Conservation (phyloP, 345 rosid species). For the Psidium friedrichsthalianum region DNA sequence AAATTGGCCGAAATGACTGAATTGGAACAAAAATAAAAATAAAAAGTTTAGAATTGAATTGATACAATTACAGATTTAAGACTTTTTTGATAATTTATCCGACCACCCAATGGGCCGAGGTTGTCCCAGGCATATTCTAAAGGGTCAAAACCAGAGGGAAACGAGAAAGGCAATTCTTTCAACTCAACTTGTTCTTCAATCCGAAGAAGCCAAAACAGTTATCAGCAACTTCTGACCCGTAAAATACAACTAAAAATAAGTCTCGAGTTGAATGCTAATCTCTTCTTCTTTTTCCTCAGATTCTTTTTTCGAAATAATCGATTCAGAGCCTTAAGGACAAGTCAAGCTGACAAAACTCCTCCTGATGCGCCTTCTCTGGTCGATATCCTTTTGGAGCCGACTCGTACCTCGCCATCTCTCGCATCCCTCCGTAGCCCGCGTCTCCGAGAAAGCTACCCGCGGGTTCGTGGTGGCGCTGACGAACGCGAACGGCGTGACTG, state of each 20-base stretch:
- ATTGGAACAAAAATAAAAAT: too few species aligned
- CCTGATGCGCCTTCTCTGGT: conserved; percentile 32
- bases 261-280: neutral
- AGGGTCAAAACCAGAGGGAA: neutral
- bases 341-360: conserved; percentile 63
- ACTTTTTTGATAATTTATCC: too few species aligned
- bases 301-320: neutral
- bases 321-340: conserved; percentile 68
- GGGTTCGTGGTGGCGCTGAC: conserved; percentile 1
- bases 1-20: too few species aligned
- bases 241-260: neutral
- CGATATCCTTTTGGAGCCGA: conserved; percentile 8
- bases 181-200: neutral
- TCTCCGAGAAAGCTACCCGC: conserved; percentile 15
- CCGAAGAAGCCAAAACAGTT: neutral
- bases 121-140: neutral
- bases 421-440: conserved; percentile 11
- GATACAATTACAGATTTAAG: too few species aligned
- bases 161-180: neutral
- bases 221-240: neutral
- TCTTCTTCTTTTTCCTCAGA: neutral
- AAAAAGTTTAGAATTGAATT: too few species aligned
- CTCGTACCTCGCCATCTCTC: neutral
- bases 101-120: neutral
- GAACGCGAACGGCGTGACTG: conserved; percentile 1